phyloP scores from a whole-genome alignment of 2,329 filamentous ascomycete species.

The Aspergillus amoenus region DNA sequence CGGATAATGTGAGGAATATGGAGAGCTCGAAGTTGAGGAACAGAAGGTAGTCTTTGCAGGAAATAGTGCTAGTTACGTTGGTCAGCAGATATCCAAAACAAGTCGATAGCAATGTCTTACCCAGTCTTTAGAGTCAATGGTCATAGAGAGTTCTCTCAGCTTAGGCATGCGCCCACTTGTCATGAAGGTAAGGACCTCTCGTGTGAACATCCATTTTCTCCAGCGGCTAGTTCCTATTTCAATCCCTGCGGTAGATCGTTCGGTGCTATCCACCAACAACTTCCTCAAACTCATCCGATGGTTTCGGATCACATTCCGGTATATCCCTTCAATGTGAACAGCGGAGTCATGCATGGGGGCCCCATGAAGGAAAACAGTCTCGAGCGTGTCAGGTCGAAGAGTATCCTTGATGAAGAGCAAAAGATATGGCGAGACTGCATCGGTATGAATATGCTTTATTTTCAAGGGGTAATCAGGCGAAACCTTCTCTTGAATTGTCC shows the following conservation, averaged over 20 bases:
- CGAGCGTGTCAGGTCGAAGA: constrained; percentile 74
- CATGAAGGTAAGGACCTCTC: constrained; percentile 69
- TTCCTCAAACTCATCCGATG: constrained; percentile 71
- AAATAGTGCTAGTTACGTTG: constrained; percentile 65
- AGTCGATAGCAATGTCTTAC: constrained; percentile 48
- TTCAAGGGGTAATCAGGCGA: constrained; percentile 60
- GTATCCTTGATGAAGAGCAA: constrained; percentile 75
- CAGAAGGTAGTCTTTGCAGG: constrained; percentile 69
- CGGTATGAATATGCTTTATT: constrained; percentile 73
- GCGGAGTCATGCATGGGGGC: constrained; percentile 52
- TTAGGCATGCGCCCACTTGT: constrained; percentile 73
- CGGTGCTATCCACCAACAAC: constrained; percentile 70
- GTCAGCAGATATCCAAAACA: constrained; percentile 8
- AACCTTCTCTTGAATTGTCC: constrained; percentile 2
- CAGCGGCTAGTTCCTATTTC: constrained; percentile 51
- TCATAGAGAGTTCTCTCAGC: constrained; percentile 69
- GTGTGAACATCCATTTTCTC: constrained; percentile 69
- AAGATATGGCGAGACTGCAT: constrained; percentile 66
- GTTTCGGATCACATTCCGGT: constrained; percentile 66
- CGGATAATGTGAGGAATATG: constrained; percentile 69
- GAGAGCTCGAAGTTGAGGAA: constrained; percentile 68
- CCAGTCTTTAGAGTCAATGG: constrained; percentile 75
- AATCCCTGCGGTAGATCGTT: constrained; percentile 47
- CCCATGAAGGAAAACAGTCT: constrained; percentile 76
- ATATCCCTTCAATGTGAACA: constrained; percentile 69